A percentile compares a stretch with the other conserved stretches of the same genome.
Evolutionary conservation across 192 early-diverging fungal genomes (phyloP).

Genomic region (Dissophora globulifera): DNA sequence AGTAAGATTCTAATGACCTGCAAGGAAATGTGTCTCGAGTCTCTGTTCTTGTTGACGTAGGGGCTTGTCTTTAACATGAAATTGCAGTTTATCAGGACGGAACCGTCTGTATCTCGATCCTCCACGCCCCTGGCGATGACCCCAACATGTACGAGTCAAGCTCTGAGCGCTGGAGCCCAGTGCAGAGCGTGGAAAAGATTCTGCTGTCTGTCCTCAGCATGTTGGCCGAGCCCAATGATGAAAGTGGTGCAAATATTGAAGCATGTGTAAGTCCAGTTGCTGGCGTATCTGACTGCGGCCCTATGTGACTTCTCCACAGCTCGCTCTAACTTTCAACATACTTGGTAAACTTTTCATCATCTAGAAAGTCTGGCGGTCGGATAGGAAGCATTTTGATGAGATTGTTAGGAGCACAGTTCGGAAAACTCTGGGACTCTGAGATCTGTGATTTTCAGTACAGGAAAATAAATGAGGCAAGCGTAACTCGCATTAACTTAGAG

Average conservation of each 20-base stretch:
- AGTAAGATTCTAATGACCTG: too few relatives aligned
- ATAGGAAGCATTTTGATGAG: conserved; percentile 84
- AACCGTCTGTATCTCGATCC: conserved; percentile 97
- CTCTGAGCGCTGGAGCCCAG: conserved; percentile 96
- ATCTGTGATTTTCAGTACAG: too few relatives aligned
- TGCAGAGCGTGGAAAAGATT: conserved; percentile 99
- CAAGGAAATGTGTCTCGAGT: too few relatives aligned
- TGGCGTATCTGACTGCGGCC: too few relatives aligned
- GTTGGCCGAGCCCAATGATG: conserved; percentile 98
- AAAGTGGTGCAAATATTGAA: conserved; percentile 98
- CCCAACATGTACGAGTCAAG: conserved; percentile 97
- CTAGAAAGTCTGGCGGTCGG: conserved; percentile 92
- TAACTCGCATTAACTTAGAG: too few relatives aligned
- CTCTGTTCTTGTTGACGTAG: too few relatives aligned
- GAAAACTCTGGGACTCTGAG: conserved; percentile 81
- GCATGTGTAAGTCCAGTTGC: conserved; percentile 87
- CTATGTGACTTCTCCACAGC: too few relatives aligned
- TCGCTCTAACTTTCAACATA: background rate
- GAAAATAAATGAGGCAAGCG: too few relatives aligned
- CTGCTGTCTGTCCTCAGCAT: conserved; percentile 93
- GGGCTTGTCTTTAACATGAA: background rate
- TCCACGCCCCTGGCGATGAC: conserved; percentile 98
- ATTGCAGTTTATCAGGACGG: conserved; percentile 94
- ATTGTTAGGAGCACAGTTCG: conserved; percentile 82
- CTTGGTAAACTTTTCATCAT: background rate